Conservation (phyloP, 805 yeast species). For the Suhomyces pyralidae region DNA sequence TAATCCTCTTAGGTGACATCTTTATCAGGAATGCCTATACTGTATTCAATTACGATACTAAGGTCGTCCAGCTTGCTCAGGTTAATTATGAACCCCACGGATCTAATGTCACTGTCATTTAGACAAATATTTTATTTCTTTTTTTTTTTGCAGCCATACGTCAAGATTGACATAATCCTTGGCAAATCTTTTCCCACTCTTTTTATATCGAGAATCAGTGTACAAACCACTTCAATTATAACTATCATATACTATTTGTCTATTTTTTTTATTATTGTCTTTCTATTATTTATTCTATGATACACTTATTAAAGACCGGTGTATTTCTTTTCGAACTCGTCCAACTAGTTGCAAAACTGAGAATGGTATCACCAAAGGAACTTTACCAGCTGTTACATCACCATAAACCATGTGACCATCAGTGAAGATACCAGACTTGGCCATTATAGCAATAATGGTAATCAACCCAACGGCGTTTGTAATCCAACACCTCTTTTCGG, state of each 20-base stretch:
- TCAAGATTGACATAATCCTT: background rate
- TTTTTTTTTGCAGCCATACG: background rate
- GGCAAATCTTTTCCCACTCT: background rate
- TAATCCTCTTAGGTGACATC: conserved; percentile 21
- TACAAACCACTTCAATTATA: no score
- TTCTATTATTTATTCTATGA: background rate
- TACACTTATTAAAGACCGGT: conserved; percentile 42
- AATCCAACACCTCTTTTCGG: conserved; percentile 86
- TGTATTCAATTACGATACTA: no score
- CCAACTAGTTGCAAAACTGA: conserved; percentile 94
- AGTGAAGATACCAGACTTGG: conserved; percentile 61
- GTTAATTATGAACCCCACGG: conserved; percentile 10
- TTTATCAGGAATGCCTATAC: conserved; percentile 23
- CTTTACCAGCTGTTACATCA: conserved; percentile 66
- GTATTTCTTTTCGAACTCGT: conserved; percentile 68
- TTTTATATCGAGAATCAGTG: background rate
- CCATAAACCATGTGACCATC: conserved; percentile 45
- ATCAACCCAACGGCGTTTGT: conserved; percentile 74
- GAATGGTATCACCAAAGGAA: conserved; percentile 75
- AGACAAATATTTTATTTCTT: background rate
- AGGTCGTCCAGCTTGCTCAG: conserved; percentile 7
- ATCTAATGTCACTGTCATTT: background rate
- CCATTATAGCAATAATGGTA: conserved; percentile 74
- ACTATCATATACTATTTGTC: background rate
- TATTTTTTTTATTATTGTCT: background rate